These are phyloP conservation scores for Camellia sinensis DNA, from an alignment of 148 eudicot species.

Conservation along the genomic window DNA sequence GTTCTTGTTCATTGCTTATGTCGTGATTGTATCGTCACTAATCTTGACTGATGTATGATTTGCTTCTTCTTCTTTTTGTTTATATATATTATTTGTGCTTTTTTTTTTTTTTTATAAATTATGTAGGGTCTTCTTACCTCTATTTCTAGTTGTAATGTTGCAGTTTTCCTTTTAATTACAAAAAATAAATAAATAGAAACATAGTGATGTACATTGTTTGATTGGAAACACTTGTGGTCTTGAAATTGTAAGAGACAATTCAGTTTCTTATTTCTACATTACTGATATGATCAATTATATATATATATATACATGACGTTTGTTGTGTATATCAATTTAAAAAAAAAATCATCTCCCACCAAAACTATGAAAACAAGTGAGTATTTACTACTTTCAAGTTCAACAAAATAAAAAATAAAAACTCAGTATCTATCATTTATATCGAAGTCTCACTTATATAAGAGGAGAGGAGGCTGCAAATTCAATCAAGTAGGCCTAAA, in stretches of 20 bases:
- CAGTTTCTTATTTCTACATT: too few species aligned
- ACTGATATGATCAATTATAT: too few species aligned
- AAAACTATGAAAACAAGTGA: too few species aligned
- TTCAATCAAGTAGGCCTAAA: too few species aligned
- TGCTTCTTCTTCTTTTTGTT: background rate
- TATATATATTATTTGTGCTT: background rate
- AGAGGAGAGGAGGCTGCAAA: too few species aligned
- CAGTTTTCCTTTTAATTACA: background rate
- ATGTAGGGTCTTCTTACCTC: conserved; percentile 4
- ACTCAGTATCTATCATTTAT: too few species aligned
- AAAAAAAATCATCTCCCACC: too few species aligned
- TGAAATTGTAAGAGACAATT: background rate
- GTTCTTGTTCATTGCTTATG: conserved; percentile 89
- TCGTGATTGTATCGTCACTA: conserved; percentile 87
- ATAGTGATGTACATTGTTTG: background rate
- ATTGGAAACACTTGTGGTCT: background rate
- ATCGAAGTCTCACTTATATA: too few species aligned
- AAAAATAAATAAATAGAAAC: background rate
- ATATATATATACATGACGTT: too few species aligned
- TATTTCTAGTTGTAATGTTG: background rate
- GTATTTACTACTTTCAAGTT: too few species aligned
- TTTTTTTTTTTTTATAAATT: background rate
- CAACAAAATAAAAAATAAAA: too few species aligned
- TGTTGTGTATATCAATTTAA: too few species aligned
- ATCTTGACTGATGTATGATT: conserved; percentile 78